phyloP scores from a whole-genome alignment of 768 basidiomycete species.

The Multifurca ochricompacta region DNA sequence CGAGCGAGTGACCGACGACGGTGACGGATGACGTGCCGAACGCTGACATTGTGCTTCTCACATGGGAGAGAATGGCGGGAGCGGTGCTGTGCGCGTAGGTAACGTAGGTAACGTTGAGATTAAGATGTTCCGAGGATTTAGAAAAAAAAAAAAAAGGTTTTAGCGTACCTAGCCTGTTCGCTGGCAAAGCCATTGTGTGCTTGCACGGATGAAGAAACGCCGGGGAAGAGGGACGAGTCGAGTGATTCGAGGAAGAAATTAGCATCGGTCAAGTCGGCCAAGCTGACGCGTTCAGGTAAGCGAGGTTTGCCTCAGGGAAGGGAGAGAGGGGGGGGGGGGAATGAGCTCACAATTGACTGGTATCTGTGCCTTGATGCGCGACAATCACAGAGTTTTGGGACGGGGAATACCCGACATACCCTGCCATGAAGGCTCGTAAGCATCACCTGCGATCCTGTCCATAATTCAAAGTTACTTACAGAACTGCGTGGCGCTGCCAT shows the following conservation, averaged over 20 bases:
- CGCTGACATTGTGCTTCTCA: neutral
- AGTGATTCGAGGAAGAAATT: conserved; percentile 31
- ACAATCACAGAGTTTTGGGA: conserved; percentile 30
- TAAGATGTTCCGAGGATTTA: no score
- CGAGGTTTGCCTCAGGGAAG: neutral
- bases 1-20: conserved; percentile 16
- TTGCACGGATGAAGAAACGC: conserved; percentile 34
- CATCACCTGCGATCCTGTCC: neutral
- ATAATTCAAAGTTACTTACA: conserved; percentile 28
- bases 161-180: conserved; percentile 38
- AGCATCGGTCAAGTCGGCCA: conserved; percentile 35
- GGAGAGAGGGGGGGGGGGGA: no score
- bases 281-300: conserved; percentile 21
- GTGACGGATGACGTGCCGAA: neutral
- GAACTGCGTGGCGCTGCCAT: conserved; percentile 36
- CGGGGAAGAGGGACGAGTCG: conserved; percentile 41
- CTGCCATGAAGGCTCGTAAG: conserved; percentile 24
- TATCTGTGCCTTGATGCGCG: conserved; percentile 34
- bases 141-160: no score
- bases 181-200: conserved; percentile 42
- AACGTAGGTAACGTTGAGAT: neutral
- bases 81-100: conserved; percentile 1
- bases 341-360: conserved; percentile 27
- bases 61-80: neutral
- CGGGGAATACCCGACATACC: conserved; percentile 49